Evolutionary conservation across 2,329 filamentous ascomycete species (phyloP).

Genomic region (Malbranchea zuffiana): DNA sequence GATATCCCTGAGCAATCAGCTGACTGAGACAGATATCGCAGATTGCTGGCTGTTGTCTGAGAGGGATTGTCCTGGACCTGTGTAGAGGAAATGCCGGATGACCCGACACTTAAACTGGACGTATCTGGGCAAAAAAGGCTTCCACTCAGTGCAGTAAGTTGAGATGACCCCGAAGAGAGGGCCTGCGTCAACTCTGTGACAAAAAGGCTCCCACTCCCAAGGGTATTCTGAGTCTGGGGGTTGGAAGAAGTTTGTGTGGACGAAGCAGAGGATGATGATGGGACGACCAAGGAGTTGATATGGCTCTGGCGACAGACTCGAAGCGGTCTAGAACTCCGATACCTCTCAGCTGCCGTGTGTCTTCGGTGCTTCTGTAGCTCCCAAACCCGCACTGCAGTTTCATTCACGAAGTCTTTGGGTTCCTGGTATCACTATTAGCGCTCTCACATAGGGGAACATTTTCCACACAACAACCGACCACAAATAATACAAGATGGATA

Average conservation of each 20-base stretch:
- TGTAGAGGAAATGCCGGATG: conserved; percentile 1
- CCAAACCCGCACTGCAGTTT: conserved; percentile 23
- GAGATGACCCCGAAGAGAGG: conserved; percentile 5
- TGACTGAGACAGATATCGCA: neutral
- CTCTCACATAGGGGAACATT: too few species aligned
- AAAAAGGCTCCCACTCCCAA: conserved; percentile 7
- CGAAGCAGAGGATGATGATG: conserved; percentile 4
- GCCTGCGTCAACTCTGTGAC: conserved; percentile 3
- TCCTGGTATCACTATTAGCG: too few species aligned
- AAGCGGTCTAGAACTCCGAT: conserved; percentile 9
- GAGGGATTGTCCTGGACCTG: conserved; percentile 6
- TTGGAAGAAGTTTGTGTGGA: conserved; percentile 11
- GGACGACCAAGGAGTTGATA: neutral
- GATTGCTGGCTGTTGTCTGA: neutral
- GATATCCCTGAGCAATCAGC: neutral
- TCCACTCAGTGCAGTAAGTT: conserved; percentile 7
- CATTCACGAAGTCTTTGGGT: conserved; percentile 27
- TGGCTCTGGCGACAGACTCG: conserved; percentile 1
- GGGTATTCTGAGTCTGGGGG: conserved; percentile 1
- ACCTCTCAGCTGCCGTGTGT: conserved; percentile 8
- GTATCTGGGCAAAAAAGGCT: conserved; percentile 9
- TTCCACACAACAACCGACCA: neutral
- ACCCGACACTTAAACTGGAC: conserved; percentile 6
- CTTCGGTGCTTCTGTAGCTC: conserved; percentile 19
- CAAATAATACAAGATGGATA: neutral